phyloP scores from a whole-genome alignment of 1,284 basidiomycete species.

The Sphaerobolus stellatus region DNA sequence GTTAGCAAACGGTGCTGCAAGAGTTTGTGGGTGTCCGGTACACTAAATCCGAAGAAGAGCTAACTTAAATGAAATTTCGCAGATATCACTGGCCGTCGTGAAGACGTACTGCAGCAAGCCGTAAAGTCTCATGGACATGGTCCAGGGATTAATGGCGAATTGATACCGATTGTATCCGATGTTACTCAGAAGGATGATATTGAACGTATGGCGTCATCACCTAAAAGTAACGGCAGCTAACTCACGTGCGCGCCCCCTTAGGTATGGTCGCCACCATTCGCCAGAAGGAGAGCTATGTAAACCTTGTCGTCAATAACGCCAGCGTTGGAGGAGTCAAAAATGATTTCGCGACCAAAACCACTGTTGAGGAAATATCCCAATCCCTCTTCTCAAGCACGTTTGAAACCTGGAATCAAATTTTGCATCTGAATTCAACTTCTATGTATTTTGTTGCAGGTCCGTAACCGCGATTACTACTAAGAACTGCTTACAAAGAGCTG shows the following conservation, averaged over 20 bases:
- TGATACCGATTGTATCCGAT: conserved; percentile 8
- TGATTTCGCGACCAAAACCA: neutral
- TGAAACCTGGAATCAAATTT: conserved; percentile 4
- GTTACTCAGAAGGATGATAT: conserved; percentile 15
- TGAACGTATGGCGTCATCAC: neutral
- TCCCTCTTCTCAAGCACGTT: conserved; percentile 6
- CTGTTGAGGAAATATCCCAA: conserved; percentile 5
- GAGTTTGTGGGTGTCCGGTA: conserved; percentile 8
- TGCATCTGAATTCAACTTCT: conserved; percentile 10
- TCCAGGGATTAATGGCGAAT: neutral
- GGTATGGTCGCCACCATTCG: conserved; percentile 5
- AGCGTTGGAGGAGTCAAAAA: conserved; percentile 9
- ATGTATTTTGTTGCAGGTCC: conserved; percentile 11
- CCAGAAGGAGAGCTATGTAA: conserved; percentile 6
- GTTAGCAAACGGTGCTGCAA: conserved; percentile 8
- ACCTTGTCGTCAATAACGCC: conserved; percentile 12
- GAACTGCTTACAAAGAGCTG: neutral
- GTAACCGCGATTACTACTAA: neutral
- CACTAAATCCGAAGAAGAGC: neutral
- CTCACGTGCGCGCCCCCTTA: neutral
- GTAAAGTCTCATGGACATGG: neutral
- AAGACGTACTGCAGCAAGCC: neutral
- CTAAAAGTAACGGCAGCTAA: neutral
- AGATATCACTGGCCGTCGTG: conserved; percentile 14
- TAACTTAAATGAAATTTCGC: neutral